Conservation (phyloP, 768 basidiomycete genomes). For the Leucocoprinus leucothites region DNA sequence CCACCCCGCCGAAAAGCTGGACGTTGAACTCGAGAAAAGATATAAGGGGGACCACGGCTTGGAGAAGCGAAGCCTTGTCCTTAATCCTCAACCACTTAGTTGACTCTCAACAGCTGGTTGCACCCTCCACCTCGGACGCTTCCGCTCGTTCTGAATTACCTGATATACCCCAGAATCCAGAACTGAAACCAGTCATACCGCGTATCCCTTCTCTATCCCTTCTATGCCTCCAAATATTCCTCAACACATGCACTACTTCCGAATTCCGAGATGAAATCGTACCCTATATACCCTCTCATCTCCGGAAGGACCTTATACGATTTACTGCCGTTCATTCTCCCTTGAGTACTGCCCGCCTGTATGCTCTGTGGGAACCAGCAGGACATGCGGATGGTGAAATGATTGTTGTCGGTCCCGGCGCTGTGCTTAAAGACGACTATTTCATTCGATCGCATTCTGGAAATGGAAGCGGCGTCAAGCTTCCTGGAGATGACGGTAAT, state of each 20-base stretch:
- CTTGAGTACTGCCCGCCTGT: slow-evolving; percentile 45
- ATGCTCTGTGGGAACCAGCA: slow-evolving; percentile 44
- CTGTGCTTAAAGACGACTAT: slow-evolving; percentile 38
- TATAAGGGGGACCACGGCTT: slow-evolving; percentile 29
- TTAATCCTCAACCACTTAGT: slow-evolving; percentile 39
- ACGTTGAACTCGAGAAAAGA: slow-evolving; percentile 28
- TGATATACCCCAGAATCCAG: too few species aligned
- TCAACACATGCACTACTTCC: slow-evolving; percentile 31
- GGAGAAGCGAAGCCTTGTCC: slow-evolving; percentile 57
- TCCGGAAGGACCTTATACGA: slow-evolving; percentile 56
- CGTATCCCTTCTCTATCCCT: slow-evolving; percentile 48
- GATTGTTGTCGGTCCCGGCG: slow-evolving; percentile 56
- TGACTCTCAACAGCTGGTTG: background rate
- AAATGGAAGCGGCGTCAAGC: slow-evolving; percentile 5
- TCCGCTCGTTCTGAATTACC: background rate
- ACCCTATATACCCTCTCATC: slow-evolving; percentile 53
- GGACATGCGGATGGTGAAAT: slow-evolving; percentile 63
- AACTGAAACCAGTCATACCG: background rate
- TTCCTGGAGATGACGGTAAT: background rate
- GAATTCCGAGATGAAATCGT: slow-evolving; percentile 46
- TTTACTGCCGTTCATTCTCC: slow-evolving; percentile 58
- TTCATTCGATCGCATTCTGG: slow-evolving; percentile 27
- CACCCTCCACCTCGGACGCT: slow-evolving; percentile 16
- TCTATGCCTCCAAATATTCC: slow-evolving; percentile 54
- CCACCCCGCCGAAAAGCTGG: slow-evolving; percentile 60